Base-by-base conservation (phyloP, 2,329 filamentous ascomycete species). In the Aspergillus tubingensis region DNA sequence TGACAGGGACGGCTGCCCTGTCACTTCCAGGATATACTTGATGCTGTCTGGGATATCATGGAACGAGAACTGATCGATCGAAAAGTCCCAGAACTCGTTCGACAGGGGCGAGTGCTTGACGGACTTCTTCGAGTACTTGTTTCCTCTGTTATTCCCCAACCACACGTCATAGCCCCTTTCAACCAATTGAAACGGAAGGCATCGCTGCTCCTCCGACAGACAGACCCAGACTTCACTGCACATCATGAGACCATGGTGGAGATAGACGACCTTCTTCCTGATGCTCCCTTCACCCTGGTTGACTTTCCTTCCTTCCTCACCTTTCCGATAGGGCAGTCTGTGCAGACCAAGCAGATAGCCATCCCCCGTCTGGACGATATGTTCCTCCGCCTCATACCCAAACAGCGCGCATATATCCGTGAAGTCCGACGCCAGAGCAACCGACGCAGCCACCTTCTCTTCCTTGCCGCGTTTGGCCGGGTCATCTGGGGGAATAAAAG, bases 141-240 rank as follows among this genome's bases (percentile, higher is more conserved):
- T 99, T 53, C 95, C 95, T 38, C 95, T 88, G 72, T 99, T 99
- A 76, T 99, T 99, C 54, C 95, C 95, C 63, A 99, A 83, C 91
- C 95, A 99, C 65, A 98, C 94, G 80, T 99, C 95, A 70, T 96
- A 99, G 2, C 95, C 95, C 70, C 86, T 85, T 71, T 97, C 92
- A 0, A 96, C 92, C 47, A 99, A 82, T 67, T 90, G 85, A 73
- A 99, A 98, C 0, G 95, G 92, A 41, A 99, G 81, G 67, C 90
- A 94, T 67, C 93, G 86, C 75, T 96, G 85, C 67, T 89, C 88
- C 67, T 97, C 91, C 0, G 94, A 96, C 72, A 94, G 80, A 72
- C 92, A 96, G 8, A 98, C 91, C 95, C 95, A 99, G 36, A 99
- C 94, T 76, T 99, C 95, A 69, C 92, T 96, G 77, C 97, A 98